Conservation (phyloP, 306 rosid genomes). For the Lathyrus aphaca region DNA sequence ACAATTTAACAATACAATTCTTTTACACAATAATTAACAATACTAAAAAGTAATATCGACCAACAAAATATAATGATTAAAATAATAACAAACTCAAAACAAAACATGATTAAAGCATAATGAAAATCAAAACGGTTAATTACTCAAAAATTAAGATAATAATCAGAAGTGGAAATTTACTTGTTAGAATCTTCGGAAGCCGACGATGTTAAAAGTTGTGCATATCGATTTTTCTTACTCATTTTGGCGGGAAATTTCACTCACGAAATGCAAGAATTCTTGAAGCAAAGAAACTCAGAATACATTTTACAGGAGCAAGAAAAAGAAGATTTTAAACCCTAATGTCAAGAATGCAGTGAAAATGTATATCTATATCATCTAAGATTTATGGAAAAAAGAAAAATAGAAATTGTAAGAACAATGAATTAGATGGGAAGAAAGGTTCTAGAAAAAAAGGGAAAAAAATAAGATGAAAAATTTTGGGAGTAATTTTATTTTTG, state of each 20-base stretch:
- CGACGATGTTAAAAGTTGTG: slow-evolving; percentile 22
- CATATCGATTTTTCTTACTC: slow-evolving; percentile 28
- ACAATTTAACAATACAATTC: background rate
- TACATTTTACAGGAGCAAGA: slow-evolving; percentile 11
- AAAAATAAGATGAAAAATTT: too few relatives aligned
- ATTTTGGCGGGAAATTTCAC: slow-evolving; percentile 42
- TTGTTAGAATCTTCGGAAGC: slow-evolving; percentile 34
- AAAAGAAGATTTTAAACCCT: slow-evolving; percentile 21
- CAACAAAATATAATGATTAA: too few relatives aligned
- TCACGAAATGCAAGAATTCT: slow-evolving; percentile 17
- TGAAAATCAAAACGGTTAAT: slow-evolving; percentile 7
- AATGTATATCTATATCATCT: background rate
- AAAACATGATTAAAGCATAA: too few relatives aligned
- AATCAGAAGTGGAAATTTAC: slow-evolving; percentile 37
- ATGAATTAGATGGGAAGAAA: too few relatives aligned
- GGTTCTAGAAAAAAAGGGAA: too few relatives aligned
- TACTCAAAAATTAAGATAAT: too few relatives aligned
- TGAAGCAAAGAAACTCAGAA: slow-evolving; percentile 10
- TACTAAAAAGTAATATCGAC: too few relatives aligned
- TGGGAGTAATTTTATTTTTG: too few relatives aligned
- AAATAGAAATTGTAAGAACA: background rate
- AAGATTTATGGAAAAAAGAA: background rate
- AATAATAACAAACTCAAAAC: too few relatives aligned
- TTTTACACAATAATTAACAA: too few relatives aligned
- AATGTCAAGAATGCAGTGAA: slow-evolving; percentile 8